Evolutionary conservation across 2,329 filamentous ascomycete genomes (phyloP), one percentile per base, ranked within the genome.

Genomic region (Fusarium goolgardi): DNA sequence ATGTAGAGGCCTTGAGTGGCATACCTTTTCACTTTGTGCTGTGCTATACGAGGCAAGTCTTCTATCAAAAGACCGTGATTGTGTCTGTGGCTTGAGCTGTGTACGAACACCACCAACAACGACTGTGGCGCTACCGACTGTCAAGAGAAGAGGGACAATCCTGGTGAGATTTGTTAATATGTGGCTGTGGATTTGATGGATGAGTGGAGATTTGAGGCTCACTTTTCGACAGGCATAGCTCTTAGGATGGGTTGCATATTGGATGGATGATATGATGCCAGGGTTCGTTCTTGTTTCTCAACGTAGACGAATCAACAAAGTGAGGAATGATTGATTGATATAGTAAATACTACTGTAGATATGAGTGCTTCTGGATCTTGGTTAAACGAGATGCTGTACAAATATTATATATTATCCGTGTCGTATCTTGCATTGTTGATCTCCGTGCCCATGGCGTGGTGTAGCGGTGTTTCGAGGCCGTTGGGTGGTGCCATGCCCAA

Each of bases 31-130:
- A 23, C 71, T 73, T 43, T 68, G 41, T 16, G 41, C 31, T 32
- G 41, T 73, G 21, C 71, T 73, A 50, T 73, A 73, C 32, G 69
- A 60, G 32, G 52, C 59, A n/a, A 73, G 73, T 16, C 61, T 68
- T 47, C 70, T 63, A 37, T 73, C 71, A 43, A 73, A 72, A 3
- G 55, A 62, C 23, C 63, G 34, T 27, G 71, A 63, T n/a, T 45
- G 43, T 49, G 52, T 29, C 21, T 63, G 60, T 35, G 55, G 54
- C 44, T 43, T 53, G 32, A 73, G 64, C 20, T 70, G 65, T n/a
- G 59, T 53, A 10, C 53, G 63, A 29, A 73, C 46, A 51, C 58
- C 69, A 13, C 58, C 45, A 1, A 45, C 56, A 6, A 68, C 60
- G 23, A 62, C 41, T 31, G 70, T 59, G 35, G 63, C 71, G 35